These are phyloP conservation scores for Aspergillus neoniger DNA, from an alignment of 2,329 filamentous ascomycete species.

Conservation along the genomic window DNA sequence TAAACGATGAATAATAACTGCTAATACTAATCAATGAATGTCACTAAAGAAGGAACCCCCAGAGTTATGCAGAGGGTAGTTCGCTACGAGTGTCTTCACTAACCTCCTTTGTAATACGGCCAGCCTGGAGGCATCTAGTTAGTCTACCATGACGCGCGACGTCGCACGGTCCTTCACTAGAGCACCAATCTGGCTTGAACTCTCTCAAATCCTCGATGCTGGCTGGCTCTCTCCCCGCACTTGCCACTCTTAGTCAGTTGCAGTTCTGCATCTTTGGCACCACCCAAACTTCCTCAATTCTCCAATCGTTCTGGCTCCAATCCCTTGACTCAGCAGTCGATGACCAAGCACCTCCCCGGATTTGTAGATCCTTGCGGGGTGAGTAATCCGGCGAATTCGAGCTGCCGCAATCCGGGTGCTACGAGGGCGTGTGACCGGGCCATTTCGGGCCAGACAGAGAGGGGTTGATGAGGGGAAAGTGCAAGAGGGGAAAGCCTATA, in stretches of 20 bases:
- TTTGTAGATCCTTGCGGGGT: neutral
- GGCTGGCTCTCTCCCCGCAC: neutral
- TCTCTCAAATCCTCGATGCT: too few relatives aligned
- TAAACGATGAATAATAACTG: too few relatives aligned
- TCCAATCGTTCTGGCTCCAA: neutral
- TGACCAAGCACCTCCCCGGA: neutral
- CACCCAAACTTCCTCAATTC: too few relatives aligned
- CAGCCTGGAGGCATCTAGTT: too few relatives aligned
- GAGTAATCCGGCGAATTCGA: neutral
- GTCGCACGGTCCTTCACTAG: neutral
- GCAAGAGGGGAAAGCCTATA: neutral
- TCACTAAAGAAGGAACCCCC: too few relatives aligned
- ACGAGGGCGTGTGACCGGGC: neutral
- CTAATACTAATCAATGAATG: too few relatives aligned
- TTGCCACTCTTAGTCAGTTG: neutral
- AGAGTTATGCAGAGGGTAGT: too few relatives aligned
- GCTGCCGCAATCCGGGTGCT: neutral
- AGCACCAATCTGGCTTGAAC: too few relatives aligned
- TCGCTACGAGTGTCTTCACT: too few relatives aligned
- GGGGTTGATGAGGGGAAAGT: neutral
- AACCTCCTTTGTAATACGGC: too few relatives aligned
- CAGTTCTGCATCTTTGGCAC: too few relatives aligned
- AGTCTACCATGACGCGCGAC: too few relatives aligned
- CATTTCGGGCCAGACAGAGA: neutral
- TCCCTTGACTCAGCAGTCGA: neutral